Conservation (phyloP, 2,329 filamentous ascomycete species). For the Ceratocystis destructans region DNA sequence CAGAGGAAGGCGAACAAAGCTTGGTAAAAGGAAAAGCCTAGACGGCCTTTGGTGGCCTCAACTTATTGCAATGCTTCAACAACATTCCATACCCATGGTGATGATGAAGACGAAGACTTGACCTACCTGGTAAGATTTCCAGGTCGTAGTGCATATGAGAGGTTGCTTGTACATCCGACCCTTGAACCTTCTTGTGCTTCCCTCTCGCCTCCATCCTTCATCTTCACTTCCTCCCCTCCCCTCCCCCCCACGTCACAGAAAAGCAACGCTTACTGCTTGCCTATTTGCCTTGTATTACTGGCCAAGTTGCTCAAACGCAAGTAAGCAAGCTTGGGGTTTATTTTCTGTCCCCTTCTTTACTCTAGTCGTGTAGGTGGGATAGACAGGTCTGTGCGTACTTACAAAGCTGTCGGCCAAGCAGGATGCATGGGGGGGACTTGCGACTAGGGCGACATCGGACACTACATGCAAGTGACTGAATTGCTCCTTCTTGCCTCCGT, state of each 20-base stretch:
- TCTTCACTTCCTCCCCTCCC: background rate
- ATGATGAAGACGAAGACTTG: too few relatives aligned
- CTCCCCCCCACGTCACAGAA: background rate
- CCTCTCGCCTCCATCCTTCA: background rate
- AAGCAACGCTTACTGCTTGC: background rate
- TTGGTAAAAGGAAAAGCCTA: background rate
- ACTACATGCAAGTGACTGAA: slow-evolving; percentile 3
- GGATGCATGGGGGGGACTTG: slow-evolving; percentile 4
- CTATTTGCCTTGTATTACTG: background rate
- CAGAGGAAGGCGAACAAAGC: background rate
- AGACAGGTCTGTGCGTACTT: slow-evolving; percentile 5
- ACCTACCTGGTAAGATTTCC: too few relatives aligned
- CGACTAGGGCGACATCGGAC: slow-evolving; percentile 8
- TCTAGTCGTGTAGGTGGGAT: background rate
- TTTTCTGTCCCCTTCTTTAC: background rate
- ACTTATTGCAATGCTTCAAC: background rate
- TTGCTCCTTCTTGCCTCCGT: background rate
- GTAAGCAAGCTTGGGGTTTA: background rate
- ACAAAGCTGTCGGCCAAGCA: background rate
- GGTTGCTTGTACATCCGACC: background rate
- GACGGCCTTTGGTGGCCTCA: background rate
- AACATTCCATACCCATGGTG: too few relatives aligned
- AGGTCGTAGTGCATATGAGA: background rate
- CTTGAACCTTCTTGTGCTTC: background rate
- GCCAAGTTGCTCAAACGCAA: background rate